Conservation (phyloP, 306 rosid genomes). For the Boehmeria nivea region DNA sequence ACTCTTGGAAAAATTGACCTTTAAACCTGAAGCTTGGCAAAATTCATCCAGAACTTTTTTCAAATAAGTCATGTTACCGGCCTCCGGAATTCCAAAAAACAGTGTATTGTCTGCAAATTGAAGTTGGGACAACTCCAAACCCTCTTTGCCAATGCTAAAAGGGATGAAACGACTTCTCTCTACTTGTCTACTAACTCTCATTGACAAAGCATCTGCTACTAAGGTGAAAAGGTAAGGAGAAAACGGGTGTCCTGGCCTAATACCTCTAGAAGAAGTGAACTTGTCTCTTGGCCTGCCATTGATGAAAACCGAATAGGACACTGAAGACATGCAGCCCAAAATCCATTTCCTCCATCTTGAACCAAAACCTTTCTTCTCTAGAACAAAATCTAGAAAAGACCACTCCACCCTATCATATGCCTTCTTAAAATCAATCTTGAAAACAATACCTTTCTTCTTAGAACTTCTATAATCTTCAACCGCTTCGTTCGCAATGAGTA, state of each 20-base stretch:
- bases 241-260: neutral
- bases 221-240: neutral
- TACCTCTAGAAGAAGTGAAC: neutral
- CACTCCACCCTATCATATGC: neutral
- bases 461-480: neutral
- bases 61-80: too few relatives aligned
- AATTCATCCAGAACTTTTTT: neutral
- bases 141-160: neutral
- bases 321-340: neutral
- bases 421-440: neutral
- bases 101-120: neutral
- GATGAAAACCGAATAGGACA: neutral
- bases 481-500: neutral
- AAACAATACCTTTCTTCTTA: neutral
- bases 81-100: neutral
- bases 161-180: too few relatives aligned
- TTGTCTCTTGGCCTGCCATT: neutral
- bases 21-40: neutral
- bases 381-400: neutral
- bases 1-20: neutral
- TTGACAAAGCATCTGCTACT: neutral
- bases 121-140: neutral
- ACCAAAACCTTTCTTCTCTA: neutral
- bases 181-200: neutral
- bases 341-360: neutral